Conservation (phyloP, 192 early-diverging fungal genomes). For the Phycomyces nitens region DNA sequence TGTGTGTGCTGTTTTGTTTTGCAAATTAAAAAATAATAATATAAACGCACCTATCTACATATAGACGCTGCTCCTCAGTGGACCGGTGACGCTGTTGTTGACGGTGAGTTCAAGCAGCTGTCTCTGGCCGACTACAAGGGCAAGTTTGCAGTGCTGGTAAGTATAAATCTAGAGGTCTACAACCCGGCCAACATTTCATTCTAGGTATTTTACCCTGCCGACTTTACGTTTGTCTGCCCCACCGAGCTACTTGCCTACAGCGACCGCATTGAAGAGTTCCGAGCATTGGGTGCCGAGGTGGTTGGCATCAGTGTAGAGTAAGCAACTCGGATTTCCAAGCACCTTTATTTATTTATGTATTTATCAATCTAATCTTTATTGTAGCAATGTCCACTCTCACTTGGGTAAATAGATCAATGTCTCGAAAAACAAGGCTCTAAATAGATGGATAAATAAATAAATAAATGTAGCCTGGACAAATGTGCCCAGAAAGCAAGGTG, state of each 20-base stretch:
- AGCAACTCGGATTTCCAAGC: no score
- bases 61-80: background rate
- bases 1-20: no score
- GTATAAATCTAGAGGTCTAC: background rate
- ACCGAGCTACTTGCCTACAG: conserved; percentile 57
- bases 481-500: conserved; percentile 82
- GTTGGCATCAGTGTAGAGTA: conserved; percentile 51
- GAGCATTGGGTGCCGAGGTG: conserved; percentile 45
- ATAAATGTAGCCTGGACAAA: conserved; percentile 90
- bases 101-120: conserved; percentile 30
- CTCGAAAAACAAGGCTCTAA: no score
- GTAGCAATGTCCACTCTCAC: conserved; percentile 22
- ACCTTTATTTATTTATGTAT: conserved; percentile 34
- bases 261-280: conserved; percentile 57
- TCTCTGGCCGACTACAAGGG: conserved; percentile 31
- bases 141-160: conserved; percentile 46
- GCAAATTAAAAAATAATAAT: no score
- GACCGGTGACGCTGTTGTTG: conserved; percentile 26
- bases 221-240: conserved; percentile 57
- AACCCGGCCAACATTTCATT: no score
- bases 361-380: background rate
- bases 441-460: no score
- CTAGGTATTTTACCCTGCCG: conserved; percentile 67
- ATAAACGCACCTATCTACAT: no score
- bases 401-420: no score